These are phyloP conservation scores for Gracilaria domingensis DNA, from an alignment of 23 red algal genomes.

Conservation along the genomic window DNA sequence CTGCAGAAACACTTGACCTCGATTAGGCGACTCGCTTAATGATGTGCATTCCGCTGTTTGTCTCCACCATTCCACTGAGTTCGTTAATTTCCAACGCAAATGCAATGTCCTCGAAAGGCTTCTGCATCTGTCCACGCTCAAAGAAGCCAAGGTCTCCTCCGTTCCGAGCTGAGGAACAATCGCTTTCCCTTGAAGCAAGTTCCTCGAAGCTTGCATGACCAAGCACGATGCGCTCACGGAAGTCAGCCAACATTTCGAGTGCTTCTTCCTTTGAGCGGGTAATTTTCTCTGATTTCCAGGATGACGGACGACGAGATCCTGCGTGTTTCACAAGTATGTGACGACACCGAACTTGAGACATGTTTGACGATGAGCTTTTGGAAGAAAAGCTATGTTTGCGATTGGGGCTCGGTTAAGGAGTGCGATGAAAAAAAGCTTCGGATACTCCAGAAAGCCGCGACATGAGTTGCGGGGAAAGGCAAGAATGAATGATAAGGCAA, in stretches of 20 bases:
- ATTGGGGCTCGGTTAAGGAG: background rate
- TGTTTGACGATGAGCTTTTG: background rate
- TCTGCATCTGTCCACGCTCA: constrained; percentile 79
- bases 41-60: constrained; percentile 83
- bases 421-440: no score
- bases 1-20: background rate
- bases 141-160: constrained; percentile 87
- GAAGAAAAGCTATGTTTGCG: background rate
- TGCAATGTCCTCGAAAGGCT: constrained; percentile 81
- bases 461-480: no score
- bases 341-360: constrained; percentile 54
- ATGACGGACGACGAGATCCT: constrained; percentile 75
- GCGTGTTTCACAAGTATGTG: constrained; percentile 92
- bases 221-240: constrained; percentile 60
- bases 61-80: constrained; percentile 85
- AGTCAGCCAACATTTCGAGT: constrained; percentile 37
- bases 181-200: constrained; percentile 72
- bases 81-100: constrained; percentile 83
- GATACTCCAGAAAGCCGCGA: no score
- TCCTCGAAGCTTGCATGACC: constrained; percentile 70
- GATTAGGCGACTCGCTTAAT: constrained; percentile 75
- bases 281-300: constrained; percentile 66
- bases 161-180: constrained; percentile 77
- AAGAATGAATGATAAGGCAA: no score
- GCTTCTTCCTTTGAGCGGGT: constrained; percentile 76